Evolutionary conservation across 441 rosid species (phyloP).

Genomic region (Lepidium campestre): DNA sequence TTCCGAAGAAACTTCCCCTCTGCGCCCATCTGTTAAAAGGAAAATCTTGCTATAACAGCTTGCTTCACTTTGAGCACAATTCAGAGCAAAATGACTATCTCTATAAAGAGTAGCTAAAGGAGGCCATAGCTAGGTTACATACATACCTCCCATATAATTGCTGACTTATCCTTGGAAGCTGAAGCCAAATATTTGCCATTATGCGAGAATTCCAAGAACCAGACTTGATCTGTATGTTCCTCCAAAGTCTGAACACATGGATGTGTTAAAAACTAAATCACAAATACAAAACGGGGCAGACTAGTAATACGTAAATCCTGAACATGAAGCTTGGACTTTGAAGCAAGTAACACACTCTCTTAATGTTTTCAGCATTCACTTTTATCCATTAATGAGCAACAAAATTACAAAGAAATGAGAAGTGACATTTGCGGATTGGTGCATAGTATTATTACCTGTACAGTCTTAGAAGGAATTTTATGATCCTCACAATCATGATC

Average conservation of each 20-base stretch:
- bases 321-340: no score
- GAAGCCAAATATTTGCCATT: constrained; percentile 79
- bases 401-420: background rate
- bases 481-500: constrained; percentile 37
- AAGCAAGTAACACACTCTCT: background rate
- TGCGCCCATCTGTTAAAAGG: constrained; percentile 42
- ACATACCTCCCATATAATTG: constrained; percentile 89
- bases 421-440: background rate
- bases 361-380: background rate
- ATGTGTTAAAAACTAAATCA: constrained; percentile 7
- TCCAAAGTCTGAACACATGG: constrained; percentile 49
- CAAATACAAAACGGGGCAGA: background rate
- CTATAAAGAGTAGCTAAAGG: constrained; percentile 45
- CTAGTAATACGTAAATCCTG: no score
- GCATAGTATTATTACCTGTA: constrained; percentile 33
- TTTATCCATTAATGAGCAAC: background rate
- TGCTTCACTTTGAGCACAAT: background rate
- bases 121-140: constrained; percentile 33
- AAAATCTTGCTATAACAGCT: background rate
- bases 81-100: no score
- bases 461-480: constrained; percentile 37
- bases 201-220: constrained; percentile 85
- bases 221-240: constrained; percentile 77
- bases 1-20: constrained; percentile 41
- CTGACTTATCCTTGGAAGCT: constrained; percentile 61